Base-by-base conservation (phyloP, 2,329 filamentous ascomycete genomes). In the Epichloe coenophiala region DNA sequence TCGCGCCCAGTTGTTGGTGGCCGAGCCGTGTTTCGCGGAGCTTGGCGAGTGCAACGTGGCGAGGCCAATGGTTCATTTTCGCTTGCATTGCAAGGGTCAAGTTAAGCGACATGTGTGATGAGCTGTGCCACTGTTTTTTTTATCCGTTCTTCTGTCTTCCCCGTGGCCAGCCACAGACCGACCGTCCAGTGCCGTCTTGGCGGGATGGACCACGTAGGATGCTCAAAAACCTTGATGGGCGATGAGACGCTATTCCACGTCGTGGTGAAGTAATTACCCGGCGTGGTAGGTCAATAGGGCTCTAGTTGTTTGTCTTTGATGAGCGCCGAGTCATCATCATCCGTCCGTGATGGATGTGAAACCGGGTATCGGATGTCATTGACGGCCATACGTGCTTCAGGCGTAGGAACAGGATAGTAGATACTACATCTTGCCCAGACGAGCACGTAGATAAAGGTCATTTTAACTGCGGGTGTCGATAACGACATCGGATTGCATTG, bases 1-100 rank as follows among this genome's bases (percentile, higher is more conserved):
- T 27, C 27, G 27, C 27, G 27, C 7, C 27, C 27, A 27, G 27
- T 27, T 27, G 27, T 27, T 27, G 27, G 13, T 27, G 40, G 23
- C 13, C n/a, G 27, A 35, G n/a, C 36, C 27, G 17, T 35, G 23
- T 23, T 37, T 27, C 23, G 13, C 42, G 42, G 42, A 37, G 36
- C 36, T 41, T 45, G 43, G 27, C 37, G 39, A 37, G 43, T 50
- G 49, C 49, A 50, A 50, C 44, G 44, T 47, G 33, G 37, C 49
- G 38, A 23, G 38, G n/a, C 27, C 38, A 42, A 27, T 44, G 42
- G 23, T 35, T 35, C 27, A 42, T 43, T 15, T 43, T 15, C 17
- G 35, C n/a, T 38, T 17, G n/a, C 47, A 21, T 38, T 17, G n/a
- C 47, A 21, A 27, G 23, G 5, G 1, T 35, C 12, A 44, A 42